Conservation (phyloP, 2,329 filamentous ascomycete genomes). For the Aspergillus proliferans region DNA sequence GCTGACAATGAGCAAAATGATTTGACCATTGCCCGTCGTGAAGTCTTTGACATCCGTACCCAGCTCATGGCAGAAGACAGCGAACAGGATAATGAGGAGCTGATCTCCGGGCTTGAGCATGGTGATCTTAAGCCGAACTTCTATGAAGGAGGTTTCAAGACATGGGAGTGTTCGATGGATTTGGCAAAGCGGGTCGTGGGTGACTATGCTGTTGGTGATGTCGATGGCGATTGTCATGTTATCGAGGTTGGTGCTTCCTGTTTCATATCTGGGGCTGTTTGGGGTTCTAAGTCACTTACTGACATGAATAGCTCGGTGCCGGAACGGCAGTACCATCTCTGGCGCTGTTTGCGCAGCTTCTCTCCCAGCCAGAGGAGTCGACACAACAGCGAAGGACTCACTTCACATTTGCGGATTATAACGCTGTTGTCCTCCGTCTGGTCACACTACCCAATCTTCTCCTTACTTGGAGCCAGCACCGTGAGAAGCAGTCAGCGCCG, state of each 20-base stretch:
- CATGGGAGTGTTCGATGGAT: conserved; percentile 61
- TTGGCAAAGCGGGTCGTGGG: conserved; percentile 40
- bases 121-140: conserved; percentile 55
- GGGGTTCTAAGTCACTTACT: neutral
- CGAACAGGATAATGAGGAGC: conserved; percentile 35
- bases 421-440: conserved; percentile 53
- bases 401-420: conserved; percentile 59
- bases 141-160: conserved; percentile 64
- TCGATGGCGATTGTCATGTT: conserved; percentile 32
- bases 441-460: conserved; percentile 57
- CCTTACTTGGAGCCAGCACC: conserved; percentile 44
- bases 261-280: neutral
- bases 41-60: conserved; percentile 58
- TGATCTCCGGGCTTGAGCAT: conserved; percentile 45
- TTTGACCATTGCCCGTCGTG: conserved; percentile 47
- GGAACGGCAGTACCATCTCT: conserved; percentile 57
- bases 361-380: conserved; percentile 20
- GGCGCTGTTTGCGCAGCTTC: conserved; percentile 47
- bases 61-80: conserved; percentile 57
- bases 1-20: conserved; percentile 1
- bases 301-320: conserved; percentile 47
- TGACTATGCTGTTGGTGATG: conserved; percentile 11
- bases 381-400: conserved; percentile 27
- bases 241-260: conserved; percentile 26
- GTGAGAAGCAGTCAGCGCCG: neutral